Percentiles rank a stretch among this genome's conserved stretches.
Conservation (phyloP, 108 stramenopile genomes). For the Cyclotella atomus region DNA sequence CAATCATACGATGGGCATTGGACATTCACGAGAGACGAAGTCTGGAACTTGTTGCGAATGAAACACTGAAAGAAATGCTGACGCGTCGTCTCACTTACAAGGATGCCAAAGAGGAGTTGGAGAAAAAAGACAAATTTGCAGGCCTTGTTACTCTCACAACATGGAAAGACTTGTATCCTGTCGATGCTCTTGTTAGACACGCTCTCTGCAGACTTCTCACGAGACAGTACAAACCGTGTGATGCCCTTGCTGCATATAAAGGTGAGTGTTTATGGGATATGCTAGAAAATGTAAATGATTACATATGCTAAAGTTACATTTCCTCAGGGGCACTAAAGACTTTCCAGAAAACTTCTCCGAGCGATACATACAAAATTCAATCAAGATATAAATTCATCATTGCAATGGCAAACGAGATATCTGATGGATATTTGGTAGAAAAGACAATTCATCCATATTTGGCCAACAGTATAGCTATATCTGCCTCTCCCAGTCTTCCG, state of each 20-base stretch:
- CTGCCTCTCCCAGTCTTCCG: constrained; percentile 16
- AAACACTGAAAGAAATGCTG: constrained; percentile 17
- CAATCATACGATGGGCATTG: constrained; percentile 1
- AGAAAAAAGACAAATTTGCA: constrained; percentile 16
- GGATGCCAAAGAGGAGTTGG: constrained; percentile 13
- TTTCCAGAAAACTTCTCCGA: not conserved
- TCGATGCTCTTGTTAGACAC: constrained; percentile 31
- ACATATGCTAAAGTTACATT: not conserved
- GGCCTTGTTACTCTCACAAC: constrained; percentile 12
- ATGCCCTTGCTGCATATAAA: constrained; percentile 9
- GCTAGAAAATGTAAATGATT: not conserved
- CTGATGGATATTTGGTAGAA: constrained; percentile 26
- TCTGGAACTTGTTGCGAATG: not conserved
- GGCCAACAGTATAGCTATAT: constrained; percentile 22
- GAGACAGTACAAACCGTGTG: constrained; percentile 27
- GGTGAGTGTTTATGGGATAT: not conserved
- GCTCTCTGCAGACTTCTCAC: constrained; percentile 27
- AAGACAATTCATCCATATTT: constrained; percentile 27
- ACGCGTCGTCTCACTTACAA: constrained; percentile 1
- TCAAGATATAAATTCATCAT: constrained; percentile 20
- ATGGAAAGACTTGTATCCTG: constrained; percentile 10
- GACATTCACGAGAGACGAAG: not conserved
- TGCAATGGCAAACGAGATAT: constrained; percentile 19
- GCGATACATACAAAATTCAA: constrained; percentile 5
- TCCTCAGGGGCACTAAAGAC: not conserved